Base-by-base conservation (phyloP, 441 rosid species). In the Manihot esculenta region DNA sequence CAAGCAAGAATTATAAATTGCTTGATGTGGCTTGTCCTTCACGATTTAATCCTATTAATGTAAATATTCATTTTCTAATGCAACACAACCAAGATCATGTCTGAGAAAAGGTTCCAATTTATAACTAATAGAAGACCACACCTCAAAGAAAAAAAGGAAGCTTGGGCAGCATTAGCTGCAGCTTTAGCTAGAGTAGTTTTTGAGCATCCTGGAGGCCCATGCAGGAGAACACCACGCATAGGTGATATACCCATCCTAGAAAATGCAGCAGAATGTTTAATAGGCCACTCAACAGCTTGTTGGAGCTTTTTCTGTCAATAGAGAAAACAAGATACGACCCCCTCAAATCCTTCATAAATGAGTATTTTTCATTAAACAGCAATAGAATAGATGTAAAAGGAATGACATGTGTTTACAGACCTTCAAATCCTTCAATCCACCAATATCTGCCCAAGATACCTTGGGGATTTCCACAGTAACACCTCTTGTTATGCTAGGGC, bases 191-290 rank as follows among this genome's bases (percentile, higher is more conserved):
- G 97, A 62, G 97, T 94, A 24, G 96, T 92, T 86, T 94, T 94
- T 30, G 96, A 94, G 85, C 99, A 94, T 74, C 99, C 98, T 10
- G 99, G 98, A 74, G 96, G 98, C 79, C 96, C 99, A 80, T 94
- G 97, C 53, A 94, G 81, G 70, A 94, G 97, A 66, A 88, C 85
- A 64, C 99, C 97, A 68, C 90, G 91, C 70, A 90, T 70, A 4
- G 99, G 98, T 27, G 93, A 85, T 85, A 91, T 84, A 48, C 97
- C 96, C 82, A 92, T 44, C 79, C 89, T 87, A 2, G 75, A 78
- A 85, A 91, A 89, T 64, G 89, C 87, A 71, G 78, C 84, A 48
- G 93, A 78, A 80, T 91, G 91, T 81, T 86, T 94, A 62, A 94
- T 88, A 44, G 99, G 99, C 98, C 97, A 91, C 83, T 92, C 98